Evolutionary conservation across 257 asterid genomes (phyloP).

Genomic region (Striga asiatica): DNA sequence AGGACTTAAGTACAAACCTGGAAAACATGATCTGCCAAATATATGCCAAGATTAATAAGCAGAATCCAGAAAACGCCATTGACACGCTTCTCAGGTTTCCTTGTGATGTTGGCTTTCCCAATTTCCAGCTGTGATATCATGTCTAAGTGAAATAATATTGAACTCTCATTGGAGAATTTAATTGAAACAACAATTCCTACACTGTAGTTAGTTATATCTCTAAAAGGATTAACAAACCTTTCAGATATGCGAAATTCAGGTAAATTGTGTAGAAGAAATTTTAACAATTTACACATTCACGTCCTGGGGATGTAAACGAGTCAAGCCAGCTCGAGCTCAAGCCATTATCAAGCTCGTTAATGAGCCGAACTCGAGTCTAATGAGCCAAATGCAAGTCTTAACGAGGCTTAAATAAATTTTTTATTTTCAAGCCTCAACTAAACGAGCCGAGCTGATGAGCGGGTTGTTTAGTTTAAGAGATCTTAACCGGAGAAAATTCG

Average conservation of each 20-base stretch:
- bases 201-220: background rate
- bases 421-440: no score
- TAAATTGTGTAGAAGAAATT: background rate
- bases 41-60: conserved; percentile 69
- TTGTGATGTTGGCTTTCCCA: conserved; percentile 43
- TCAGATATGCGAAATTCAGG: background rate
- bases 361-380: no score
- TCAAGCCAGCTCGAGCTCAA: no score
- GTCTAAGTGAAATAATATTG: conserved; percentile 54
- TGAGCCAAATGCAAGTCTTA: no score
- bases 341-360: no score
- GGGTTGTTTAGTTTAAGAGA: no score
- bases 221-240: background rate
- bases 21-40: conserved; percentile 71
- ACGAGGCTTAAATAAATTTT: no score
- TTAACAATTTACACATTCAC: no score
- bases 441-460: no score
- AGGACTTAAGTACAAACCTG: conserved; percentile 40
- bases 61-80: conserved; percentile 91
- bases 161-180: conserved; percentile 18
- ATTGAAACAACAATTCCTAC: conserved; percentile 5
- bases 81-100: conserved; percentile 59
- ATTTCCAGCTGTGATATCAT: conserved; percentile 75
- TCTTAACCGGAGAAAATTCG: background rate
- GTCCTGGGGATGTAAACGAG: no score